Conservation (phyloP, 2,329 filamentous ascomycete species). For the Chaetomiaceae sp. region DNA sequence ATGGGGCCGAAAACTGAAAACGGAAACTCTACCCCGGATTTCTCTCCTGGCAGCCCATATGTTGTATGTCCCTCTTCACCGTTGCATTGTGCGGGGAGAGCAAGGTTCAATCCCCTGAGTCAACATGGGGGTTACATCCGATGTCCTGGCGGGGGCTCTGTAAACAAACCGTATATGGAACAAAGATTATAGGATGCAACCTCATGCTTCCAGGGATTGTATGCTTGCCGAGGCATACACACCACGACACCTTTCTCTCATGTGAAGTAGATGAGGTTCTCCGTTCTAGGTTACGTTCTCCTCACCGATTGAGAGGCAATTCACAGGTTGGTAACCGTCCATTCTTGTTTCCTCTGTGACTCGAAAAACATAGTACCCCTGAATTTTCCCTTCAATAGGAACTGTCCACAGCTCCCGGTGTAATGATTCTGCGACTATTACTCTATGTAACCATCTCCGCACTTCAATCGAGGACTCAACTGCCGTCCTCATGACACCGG, state of each 20-base stretch:
- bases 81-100: conserved; percentile 3
- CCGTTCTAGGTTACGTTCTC: too few species aligned
- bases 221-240: conserved; percentile 1
- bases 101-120: not conserved
- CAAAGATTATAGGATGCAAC: not conserved
- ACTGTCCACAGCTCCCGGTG: too few species aligned
- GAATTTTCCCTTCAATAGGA: too few species aligned
- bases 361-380: too few species aligned
- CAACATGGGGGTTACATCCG: conserved; percentile 2
- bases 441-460: too few species aligned
- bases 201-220: not conserved
- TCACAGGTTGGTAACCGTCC: not conserved
- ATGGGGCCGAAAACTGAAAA: not conserved
- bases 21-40: conserved; percentile 12
- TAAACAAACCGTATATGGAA: not conserved
- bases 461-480: too few species aligned
- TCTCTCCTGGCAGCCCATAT: not conserved
- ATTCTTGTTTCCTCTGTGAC: too few species aligned
- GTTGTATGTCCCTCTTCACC: not conserved
- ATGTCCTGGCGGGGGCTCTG: not conserved
- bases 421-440: too few species aligned
- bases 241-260: not conserved
- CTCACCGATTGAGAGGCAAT: not conserved
- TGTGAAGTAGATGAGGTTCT: not conserved
- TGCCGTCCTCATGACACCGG: too few species aligned